Base-by-base conservation (phyloP, 2,329 filamentous ascomycete genomes). In the Colletotrichum eremochloae region DNA sequence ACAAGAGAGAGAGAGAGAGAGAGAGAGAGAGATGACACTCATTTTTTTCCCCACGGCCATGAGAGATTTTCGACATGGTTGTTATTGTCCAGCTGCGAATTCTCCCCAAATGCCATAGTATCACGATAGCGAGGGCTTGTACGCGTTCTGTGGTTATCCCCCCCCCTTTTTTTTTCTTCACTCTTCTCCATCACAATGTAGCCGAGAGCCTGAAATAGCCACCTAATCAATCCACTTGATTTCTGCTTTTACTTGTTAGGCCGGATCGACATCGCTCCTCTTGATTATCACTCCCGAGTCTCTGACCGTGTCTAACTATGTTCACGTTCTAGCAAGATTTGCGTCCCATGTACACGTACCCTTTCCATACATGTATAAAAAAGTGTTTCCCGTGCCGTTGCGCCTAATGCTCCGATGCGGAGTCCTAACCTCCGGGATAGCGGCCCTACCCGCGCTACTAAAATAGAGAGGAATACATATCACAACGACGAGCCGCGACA, bases 81-180 rank as follows among this genome's bases (percentile, higher is more conserved):
- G 18, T 52, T n/a, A 20, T 8, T n/a, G n/a, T n/a, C 44, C n/a
- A 52, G n/a, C 57, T 20, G 57, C 40, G 18, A 44, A 20, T 20
- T 15, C 20, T 2, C 42, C 40, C 40, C 6, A 15, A 24, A 24
- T 24, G 9, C 31, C 58, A 38, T 18, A 20, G 40, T 46, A n/a
- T 48, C 57, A 61, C 57, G 42, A 33, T 33, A 61, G 57, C 57
- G 24, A 44, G 20, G 29, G 40, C 57, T 3, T 48, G 57, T 33
- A 15, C 36, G 42, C 29, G 57, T 44, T 9, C 15, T 24, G 15
- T 46, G 18, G 18, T 42, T 42, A 24, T 1, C 24, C 24, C 24
- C 5, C 14, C 14, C 9, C 20, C 15, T 44, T 2, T 6, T 18
- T 12, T 44, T 44, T 2, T 44, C 40, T 42, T 42, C 7, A 20